phyloP scores from a whole-genome alignment of 1,284 basidiomycete species.

The Malassezia caprae region DNA sequence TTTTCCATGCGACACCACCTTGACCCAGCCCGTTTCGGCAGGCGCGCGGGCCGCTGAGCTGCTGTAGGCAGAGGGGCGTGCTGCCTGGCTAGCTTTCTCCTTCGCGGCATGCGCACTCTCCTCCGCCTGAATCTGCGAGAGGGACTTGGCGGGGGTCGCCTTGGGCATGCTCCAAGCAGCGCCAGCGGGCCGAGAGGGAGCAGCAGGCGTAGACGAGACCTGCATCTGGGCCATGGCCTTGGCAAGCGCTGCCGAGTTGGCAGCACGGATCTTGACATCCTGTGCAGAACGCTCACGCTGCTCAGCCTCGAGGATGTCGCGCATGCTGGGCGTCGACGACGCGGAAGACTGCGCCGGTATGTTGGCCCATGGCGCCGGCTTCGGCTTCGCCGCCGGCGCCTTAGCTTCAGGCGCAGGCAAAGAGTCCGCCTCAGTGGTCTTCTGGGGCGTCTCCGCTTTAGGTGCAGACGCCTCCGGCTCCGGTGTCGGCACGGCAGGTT shows the following conservation, averaged over 20 bases:
- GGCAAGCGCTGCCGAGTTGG: constrained; percentile 46
- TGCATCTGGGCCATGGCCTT: constrained; percentile 39
- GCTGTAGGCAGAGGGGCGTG: constrained; percentile 51
- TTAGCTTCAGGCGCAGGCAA: background rate
- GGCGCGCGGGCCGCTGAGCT: constrained; percentile 63
- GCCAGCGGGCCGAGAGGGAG: constrained; percentile 52
- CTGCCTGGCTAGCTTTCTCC: constrained; percentile 51
- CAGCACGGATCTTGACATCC: constrained; percentile 22
- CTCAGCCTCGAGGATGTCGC: constrained; percentile 93
- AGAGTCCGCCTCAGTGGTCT: background rate
- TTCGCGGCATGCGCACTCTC: constrained; percentile 56
- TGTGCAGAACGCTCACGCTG: constrained; percentile 64
- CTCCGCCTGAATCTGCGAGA: constrained; percentile 98
- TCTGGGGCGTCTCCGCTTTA: background rate
- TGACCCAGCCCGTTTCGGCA: constrained; percentile 51
- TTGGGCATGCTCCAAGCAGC: constrained; percentile 24
- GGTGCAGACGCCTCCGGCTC: background rate
- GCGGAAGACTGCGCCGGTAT: constrained; percentile 42
- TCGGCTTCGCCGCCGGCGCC: constrained; percentile 1
- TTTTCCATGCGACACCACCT: constrained; percentile 6
- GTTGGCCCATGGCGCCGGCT: constrained; percentile 21
- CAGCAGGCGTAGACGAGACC: constrained; percentile 57
- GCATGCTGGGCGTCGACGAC: constrained; percentile 55
- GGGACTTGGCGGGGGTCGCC: constrained; percentile 65
- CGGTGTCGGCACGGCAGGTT: background rate